These are phyloP conservation scores for Claviceps monticola DNA, from an alignment of 2,329 filamentous ascomycete genomes.

Conservation along the genomic window DNA sequence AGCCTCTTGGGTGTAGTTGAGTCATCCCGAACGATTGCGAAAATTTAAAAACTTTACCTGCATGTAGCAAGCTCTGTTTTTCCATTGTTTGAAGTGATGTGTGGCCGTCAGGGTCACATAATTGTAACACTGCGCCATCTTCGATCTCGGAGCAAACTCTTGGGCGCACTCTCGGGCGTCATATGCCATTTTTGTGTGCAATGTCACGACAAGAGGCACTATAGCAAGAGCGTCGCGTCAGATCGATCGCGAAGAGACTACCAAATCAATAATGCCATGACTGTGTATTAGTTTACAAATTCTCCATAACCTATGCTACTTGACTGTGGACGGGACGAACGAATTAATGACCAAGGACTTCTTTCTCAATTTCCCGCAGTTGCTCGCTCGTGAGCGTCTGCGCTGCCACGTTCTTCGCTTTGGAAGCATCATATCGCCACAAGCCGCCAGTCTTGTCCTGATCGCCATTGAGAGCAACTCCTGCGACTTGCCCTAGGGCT, in stretches of 20 bases:
- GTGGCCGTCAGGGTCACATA: too few relatives aligned
- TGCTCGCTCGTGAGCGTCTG: slow-evolving; percentile 25
- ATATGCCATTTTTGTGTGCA: too few relatives aligned
- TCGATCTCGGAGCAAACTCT: too few relatives aligned
- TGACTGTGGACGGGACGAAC: neutral
- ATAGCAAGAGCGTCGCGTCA: neutral
- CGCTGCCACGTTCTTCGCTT: slow-evolving; percentile 25
- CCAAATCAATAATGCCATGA: neutral
- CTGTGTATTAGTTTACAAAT: neutral
- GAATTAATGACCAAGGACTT: slow-evolving; percentile 25
- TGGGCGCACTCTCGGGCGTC: too few relatives aligned
- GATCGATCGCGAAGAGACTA: neutral
- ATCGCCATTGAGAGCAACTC: slow-evolving; percentile 37
- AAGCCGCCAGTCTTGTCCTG: slow-evolving; percentile 46
- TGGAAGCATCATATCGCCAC: slow-evolving; percentile 42
- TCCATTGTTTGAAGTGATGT: neutral
- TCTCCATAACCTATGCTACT: neutral
- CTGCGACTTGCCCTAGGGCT: slow-evolving; percentile 30
- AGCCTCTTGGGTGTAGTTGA: neutral
- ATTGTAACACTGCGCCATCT: too few relatives aligned
- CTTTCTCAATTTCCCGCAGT: slow-evolving; percentile 29
- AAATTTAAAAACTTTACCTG: neutral
- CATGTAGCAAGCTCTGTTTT: neutral
- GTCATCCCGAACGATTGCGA: neutral
- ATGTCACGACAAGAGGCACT: neutral